A percentile compares a stretch with the other conserved stretches of the same genome.
Conservation (phyloP, 1,284 basidiomycete species). For the Vanrija sp. region DNA sequence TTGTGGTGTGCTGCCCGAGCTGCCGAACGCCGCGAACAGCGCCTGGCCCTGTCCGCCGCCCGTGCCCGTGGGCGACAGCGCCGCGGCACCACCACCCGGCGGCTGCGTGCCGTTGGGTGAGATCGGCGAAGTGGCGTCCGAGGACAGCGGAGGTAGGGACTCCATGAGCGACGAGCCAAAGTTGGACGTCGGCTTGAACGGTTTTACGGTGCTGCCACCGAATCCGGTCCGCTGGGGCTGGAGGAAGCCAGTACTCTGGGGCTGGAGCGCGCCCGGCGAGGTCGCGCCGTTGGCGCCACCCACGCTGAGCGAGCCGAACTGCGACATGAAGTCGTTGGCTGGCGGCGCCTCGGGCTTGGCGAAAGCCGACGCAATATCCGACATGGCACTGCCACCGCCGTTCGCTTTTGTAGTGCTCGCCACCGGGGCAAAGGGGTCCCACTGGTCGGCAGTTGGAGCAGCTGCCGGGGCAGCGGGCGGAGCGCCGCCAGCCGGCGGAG, state of each 20-base stretch:
- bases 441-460: background rate
- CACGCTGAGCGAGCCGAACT: slow-evolving; percentile 2
- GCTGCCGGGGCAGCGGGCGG: slow-evolving; percentile 4
- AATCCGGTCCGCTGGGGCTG: slow-evolving; percentile 79
- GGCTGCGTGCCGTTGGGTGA: slow-evolving; percentile 6
- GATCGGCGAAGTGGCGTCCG: slow-evolving; percentile 15
- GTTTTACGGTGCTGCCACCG: slow-evolving; percentile 62
- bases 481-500: background rate
- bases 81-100: slow-evolving; percentile 25
- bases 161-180: slow-evolving; percentile 81
- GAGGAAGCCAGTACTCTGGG: slow-evolving; percentile 45
- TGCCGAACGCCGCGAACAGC: background rate
- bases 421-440: slow-evolving; percentile 8
- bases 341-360: slow-evolving; percentile 6
- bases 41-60: background rate
- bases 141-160: slow-evolving; percentile 60
- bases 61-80: background rate
- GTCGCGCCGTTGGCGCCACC: slow-evolving; percentile 3
- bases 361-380: slow-evolving; percentile 45
- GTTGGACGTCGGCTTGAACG: slow-evolving; percentile 85
- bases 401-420: background rate
- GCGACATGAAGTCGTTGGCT: background rate
- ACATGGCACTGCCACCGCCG: slow-evolving; percentile 25
- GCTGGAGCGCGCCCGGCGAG: slow-evolving; percentile 11
- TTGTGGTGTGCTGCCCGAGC: background rate